A percentile compares a stretch with the other conserved stretches of the same genome.
Conservation (phyloP, 495 filamentous ascomycete species). For the Annulohypoxylon stygium region DNA sequence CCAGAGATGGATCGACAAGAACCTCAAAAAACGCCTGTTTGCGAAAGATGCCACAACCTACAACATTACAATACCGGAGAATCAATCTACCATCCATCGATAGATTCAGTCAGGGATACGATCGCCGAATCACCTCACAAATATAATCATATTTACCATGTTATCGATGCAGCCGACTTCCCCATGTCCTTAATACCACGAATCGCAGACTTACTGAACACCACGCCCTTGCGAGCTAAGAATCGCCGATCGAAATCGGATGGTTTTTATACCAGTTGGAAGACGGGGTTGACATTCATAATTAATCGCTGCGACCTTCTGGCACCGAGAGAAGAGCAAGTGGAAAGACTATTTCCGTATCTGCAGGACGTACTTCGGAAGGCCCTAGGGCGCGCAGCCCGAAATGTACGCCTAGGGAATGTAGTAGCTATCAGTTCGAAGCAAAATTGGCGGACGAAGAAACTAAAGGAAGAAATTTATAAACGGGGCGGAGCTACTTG, state of each 20-base stretch:
- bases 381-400: constrained; percentile 71
- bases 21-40: constrained; percentile 66
- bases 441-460: constrained; percentile 86
- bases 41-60: constrained; percentile 87
- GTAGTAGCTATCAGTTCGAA: constrained; percentile 86
- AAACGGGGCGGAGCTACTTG: constrained; percentile 87
- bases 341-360: constrained; percentile 86
- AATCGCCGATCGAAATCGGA: constrained; percentile 77
- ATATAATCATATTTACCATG: constrained; percentile 92
- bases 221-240: constrained; percentile 75
- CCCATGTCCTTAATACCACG: constrained; percentile 87
- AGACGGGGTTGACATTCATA: constrained; percentile 83
- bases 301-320: constrained; percentile 91
- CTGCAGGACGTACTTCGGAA: constrained; percentile 78
- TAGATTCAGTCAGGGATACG: constrained; percentile 82
- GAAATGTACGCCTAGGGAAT: constrained; percentile 80
- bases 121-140: constrained; percentile 87
- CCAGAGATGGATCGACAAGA: constrained; percentile 25
- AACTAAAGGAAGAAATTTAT: constrained; percentile 86
- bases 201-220: constrained; percentile 64
- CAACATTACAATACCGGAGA: constrained; percentile 77
- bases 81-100: constrained; percentile 79
- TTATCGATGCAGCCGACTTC: constrained; percentile 98
- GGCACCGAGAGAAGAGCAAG: constrained; percentile 81
- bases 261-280: constrained; percentile 71